Percentiles rank a stretch among this genome's conserved stretches.
Evolutionary conservation across 2,329 filamentous ascomycete species (phyloP).

Genomic region (Chaetomium strumarium): DNA sequence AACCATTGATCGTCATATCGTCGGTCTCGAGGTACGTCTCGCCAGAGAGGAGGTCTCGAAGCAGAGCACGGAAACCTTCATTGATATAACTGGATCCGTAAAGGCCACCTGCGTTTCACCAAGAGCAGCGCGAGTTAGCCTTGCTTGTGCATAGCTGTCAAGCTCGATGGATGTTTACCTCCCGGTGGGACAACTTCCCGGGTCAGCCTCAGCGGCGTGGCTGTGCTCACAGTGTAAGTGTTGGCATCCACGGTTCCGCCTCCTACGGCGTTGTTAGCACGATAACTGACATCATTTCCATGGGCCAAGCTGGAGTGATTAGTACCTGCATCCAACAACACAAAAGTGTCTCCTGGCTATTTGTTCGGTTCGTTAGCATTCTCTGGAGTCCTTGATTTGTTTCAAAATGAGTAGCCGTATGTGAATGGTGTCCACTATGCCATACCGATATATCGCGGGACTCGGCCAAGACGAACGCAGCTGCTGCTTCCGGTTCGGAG

Average conservation of each 20-base stretch:
- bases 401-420: no score
- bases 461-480: conserved; percentile 23
- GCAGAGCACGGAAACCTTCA: conserved; percentile 23
- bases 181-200: conserved; percentile 17
- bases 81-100: conserved; percentile 31
- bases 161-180: conserved; percentile 10
- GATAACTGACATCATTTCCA: no score
- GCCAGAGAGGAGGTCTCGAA: conserved; percentile 18
- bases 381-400: no score
- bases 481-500: conserved; percentile 28
- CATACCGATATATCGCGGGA: conserved; percentile 11
- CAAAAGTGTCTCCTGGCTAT: conserved; percentile 1
- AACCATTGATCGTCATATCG: conserved; percentile 16
- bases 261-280: conserved; percentile 18
- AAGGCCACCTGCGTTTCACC: conserved; percentile 20
- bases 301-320: no score
- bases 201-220: conserved; percentile 23
- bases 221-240: conserved; percentile 25
- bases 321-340: conserved; percentile 1
- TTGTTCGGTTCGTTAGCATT: not conserved
- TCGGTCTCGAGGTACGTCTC: conserved; percentile 26
- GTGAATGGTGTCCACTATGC: no score
- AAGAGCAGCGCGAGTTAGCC: not conserved
- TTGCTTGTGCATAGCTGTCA: not conserved
- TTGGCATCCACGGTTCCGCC: conserved; percentile 28